Percentiles rank a stretch among this genome's conserved stretches.
Evolutionary conservation across 805 yeast genomes (phyloP).

Genomic region (Ogataea haglerorum): DNA sequence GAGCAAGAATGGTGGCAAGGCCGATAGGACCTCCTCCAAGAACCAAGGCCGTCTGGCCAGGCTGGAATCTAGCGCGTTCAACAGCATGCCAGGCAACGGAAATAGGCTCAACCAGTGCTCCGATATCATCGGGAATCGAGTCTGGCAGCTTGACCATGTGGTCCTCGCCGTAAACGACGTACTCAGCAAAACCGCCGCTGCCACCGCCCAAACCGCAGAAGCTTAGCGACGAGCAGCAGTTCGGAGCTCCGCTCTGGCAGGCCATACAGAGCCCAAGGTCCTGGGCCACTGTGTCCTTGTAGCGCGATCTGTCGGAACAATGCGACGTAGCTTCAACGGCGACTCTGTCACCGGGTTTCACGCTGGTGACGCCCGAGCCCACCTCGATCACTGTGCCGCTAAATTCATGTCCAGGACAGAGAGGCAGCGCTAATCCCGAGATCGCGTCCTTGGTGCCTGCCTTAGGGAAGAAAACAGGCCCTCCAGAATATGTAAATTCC

Average conservation of each 20-base stretch:
- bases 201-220: conserved; percentile 49
- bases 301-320: conserved; percentile 41
- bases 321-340: conserved; percentile 45
- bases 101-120: conserved; percentile 56
- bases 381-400: conserved; percentile 43
- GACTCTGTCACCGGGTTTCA: conserved; percentile 47
- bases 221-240: conserved; percentile 44
- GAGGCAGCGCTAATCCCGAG: conserved; percentile 38
- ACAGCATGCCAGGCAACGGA: conserved; percentile 61
- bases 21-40: conserved; percentile 66
- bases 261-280: conserved; percentile 38
- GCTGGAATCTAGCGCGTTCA: conserved; percentile 39
- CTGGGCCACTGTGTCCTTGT: conserved; percentile 15
- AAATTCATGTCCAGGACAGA: conserved; percentile 48
- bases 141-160: conserved; percentile 41
- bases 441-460: conserved; percentile 35
- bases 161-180: conserved; percentile 36
- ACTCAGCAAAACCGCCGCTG: conserved; percentile 50
- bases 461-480: conserved; percentile 51
- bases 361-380: conserved; percentile 40
- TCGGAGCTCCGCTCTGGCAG: conserved; percentile 48
- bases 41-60: conserved; percentile 47
- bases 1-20: conserved; percentile 51
- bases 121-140: conserved; percentile 28
- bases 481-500: conserved; percentile 34